Evolutionary conservation across 1,139 yeast genomes (phyloP).

Genomic region (Lodderomyces jiufengensis): DNA sequence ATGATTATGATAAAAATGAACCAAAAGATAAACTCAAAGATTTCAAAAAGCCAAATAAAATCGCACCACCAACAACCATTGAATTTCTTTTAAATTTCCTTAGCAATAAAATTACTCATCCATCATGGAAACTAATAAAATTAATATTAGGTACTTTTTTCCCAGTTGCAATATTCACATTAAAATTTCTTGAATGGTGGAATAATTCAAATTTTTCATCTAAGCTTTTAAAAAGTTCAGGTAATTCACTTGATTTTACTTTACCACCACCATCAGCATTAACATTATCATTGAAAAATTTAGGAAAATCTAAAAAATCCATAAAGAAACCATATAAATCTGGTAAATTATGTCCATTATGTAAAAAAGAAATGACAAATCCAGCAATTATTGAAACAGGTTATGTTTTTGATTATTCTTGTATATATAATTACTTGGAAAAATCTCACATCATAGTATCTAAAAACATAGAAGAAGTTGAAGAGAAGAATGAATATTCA

Average conservation of each 20-base stretch:
- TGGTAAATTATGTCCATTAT: conserved; percentile 63
- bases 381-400: conserved; percentile 94
- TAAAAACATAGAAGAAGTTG: conserved; percentile 12
- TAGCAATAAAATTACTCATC: conserved; percentile 32
- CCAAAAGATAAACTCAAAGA: conserved; percentile 38
- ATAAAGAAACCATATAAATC: conserved; percentile 21
- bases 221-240: conserved; percentile 52
- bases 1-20: conserved; percentile 57
- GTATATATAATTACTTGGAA: conserved; percentile 67
- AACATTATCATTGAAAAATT: conserved; percentile 14
- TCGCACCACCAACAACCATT: conserved; percentile 52
- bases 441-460: conserved; percentile 39
- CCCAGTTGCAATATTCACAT: conserved; percentile 79
- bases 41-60: conserved; percentile 23
- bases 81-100: conserved; percentile 37
- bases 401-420: conserved; percentile 82
- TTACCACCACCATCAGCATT: conserved; percentile 53
- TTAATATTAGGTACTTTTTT: conserved; percentile 53
- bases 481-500: conserved; percentile 8
- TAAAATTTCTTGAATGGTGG: conserved; percentile 96
- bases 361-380: conserved; percentile 59
- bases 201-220: conserved; percentile 71
- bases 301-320: conserved; percentile 6
- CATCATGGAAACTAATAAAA: conserved; percentile 37
- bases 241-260: conserved; percentile 46